Evolutionary conservation across 441 rosid genomes (phyloP).

Genomic region (Arabidopsis hybrid): DNA sequence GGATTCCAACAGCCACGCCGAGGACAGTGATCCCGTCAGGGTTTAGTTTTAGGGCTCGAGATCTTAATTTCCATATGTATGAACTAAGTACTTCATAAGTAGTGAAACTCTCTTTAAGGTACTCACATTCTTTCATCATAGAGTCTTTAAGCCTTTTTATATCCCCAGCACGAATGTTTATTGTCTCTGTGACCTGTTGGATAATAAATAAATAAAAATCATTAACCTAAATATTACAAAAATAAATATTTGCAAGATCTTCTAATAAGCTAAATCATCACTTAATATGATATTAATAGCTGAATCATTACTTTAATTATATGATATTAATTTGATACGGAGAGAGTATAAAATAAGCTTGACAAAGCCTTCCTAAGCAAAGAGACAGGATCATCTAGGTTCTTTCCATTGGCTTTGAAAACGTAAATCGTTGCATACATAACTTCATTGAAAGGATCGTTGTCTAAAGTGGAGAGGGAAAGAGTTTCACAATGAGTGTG

Average conservation of each 20-base stretch:
- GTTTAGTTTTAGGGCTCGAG: conserved; percentile 50
- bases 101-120: conserved; percentile 30
- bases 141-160: conserved; percentile 43
- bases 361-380: conserved; percentile 27
- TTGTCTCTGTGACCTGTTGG: conserved; percentile 42
- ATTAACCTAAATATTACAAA: no score
- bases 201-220: conserved; percentile 2
- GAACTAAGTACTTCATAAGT: conserved; percentile 53
- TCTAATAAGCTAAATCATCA: no score
- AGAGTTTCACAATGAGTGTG: no score
- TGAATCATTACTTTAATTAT: neutral
- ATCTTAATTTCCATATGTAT: conserved; percentile 56
- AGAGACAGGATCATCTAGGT: conserved; percentile 24
- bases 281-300: no score
- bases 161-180: conserved; percentile 39
- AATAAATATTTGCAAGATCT: no score
- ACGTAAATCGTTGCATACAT: conserved; percentile 51
- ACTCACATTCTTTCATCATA: conserved; percentile 34
- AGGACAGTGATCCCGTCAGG: conserved; percentile 44
- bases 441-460: neutral
- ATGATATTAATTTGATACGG: neutral
- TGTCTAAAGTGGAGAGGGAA: no score
- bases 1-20: conserved; percentile 46
- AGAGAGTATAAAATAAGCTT: no score
- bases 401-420: conserved; percentile 35